phyloP scores from a whole-genome alignment of 805 yeast species.

The Schizosaccharomyces lindneri region DNA sequence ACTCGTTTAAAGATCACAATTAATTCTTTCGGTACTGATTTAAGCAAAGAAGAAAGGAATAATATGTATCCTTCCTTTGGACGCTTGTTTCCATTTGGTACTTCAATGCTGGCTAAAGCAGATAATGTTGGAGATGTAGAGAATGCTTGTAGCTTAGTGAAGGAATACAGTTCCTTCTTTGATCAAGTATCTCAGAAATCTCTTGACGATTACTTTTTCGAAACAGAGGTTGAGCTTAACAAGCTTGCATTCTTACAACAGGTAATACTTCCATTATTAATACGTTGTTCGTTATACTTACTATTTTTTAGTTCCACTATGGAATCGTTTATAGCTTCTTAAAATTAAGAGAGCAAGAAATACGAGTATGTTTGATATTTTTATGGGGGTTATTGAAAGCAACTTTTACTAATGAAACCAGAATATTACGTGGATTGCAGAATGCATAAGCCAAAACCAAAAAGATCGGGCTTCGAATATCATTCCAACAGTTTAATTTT shows the following conservation, averaged over 20 bases:
- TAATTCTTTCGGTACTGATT: conserved; percentile 67
- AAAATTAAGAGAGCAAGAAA: conserved; percentile 85
- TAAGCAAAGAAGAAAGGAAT: conserved; percentile 46
- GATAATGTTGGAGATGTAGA: conserved; percentile 76
- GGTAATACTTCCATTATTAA: not conserved
- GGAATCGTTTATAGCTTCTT: conserved; percentile 92
- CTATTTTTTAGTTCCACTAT: conserved; percentile 42
- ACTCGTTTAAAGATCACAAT: conserved; percentile 27
- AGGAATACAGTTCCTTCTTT: conserved; percentile 17
- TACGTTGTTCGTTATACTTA: not conserved
- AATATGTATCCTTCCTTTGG: conserved; percentile 65
- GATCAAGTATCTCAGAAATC: conserved; percentile 27
- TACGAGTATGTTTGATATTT: conserved; percentile 20
- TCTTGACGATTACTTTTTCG: conserved; percentile 84
- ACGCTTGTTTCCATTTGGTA: conserved; percentile 44
- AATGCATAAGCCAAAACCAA: conserved; percentile 96
- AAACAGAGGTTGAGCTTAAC: conserved; percentile 75
- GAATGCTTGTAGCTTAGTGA: conserved; percentile 12
- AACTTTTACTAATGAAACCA: not conserved
- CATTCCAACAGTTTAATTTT: conserved; percentile 47
- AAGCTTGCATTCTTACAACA: conserved; percentile 75
- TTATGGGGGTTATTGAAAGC: not conserved
- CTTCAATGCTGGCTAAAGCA: conserved; percentile 39
- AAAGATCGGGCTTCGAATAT: conserved; percentile 79
- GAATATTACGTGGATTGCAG: conserved; percentile 98